phyloP scores from a whole-genome alignment of 192 early-diverging fungal species.

The Allomyces arbusculus region DNA sequence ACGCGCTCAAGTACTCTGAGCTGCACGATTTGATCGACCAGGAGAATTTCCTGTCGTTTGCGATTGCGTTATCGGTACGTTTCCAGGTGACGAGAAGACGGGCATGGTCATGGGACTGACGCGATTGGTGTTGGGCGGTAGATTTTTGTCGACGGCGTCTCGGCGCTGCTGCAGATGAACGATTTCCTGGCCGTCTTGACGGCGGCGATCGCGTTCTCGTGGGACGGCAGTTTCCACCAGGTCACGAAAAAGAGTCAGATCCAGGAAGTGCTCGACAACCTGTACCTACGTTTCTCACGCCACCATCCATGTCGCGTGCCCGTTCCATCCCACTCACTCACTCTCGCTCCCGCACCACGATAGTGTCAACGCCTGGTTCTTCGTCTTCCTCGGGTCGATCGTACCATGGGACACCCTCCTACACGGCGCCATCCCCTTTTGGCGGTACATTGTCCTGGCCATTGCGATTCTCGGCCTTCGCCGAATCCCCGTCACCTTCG shows the following conservation, averaged over 20 bases:
- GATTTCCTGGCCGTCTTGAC: conserved; percentile 59
- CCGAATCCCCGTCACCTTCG: conserved; percentile 45
- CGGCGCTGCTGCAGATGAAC: conserved; percentile 48
- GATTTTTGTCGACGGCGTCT: conserved; percentile 41
- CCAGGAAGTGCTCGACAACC: conserved; percentile 75
- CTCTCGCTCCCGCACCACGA: background rate
- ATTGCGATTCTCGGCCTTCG: conserved; percentile 45
- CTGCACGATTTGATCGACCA: conserved; percentile 62
- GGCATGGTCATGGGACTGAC: no score
- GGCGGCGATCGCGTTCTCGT: conserved; percentile 57
- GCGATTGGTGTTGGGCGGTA: background rate
- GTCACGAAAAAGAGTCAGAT: conserved; percentile 62
- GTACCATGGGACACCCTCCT: conserved; percentile 44
- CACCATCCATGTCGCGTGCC: conserved; percentile 15
- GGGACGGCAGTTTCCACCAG: conserved; percentile 80
- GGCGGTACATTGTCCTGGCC: conserved; percentile 41
- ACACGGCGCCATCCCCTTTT: conserved; percentile 27
- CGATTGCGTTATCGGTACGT: conserved; percentile 43
- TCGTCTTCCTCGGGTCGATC: background rate
- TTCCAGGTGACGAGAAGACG: no score
- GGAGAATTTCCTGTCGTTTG: conserved; percentile 60
- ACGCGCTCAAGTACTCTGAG: conserved; percentile 45
- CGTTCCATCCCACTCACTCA: background rate
- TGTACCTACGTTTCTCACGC: conserved; percentile 72
- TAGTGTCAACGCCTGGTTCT: background rate